Percentiles rank a stretch among this genome's conserved stretches.
Evolutionary conservation across 495 filamentous ascomycete species (phyloP).

Genomic region (Aspergillus saccharolyticus): DNA sequence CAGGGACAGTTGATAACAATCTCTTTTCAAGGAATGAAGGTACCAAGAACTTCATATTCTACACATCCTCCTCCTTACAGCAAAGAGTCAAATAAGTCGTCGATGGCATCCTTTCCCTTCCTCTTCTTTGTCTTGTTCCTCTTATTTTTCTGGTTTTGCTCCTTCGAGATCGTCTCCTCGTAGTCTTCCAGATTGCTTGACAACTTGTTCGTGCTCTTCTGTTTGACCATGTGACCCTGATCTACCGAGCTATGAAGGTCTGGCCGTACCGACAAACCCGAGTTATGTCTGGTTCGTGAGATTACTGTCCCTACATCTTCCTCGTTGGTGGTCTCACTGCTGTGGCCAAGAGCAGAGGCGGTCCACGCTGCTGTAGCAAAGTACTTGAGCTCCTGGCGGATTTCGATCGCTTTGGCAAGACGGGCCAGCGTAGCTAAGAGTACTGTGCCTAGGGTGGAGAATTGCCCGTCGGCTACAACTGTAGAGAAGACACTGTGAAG

Average conservation of each 20-base stretch:
- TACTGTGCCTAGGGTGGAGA: conserved; percentile 72
- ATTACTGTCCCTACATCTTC: conserved; percentile 36
- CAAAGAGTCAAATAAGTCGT: conserved; percentile 56
- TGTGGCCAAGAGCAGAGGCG: not conserved
- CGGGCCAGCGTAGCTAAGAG: conserved; percentile 63
- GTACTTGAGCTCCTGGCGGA: conserved; percentile 20
- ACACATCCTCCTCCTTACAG: conserved; percentile 24
- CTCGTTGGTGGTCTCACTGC: not conserved
- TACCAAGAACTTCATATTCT: not conserved
- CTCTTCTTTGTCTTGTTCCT: conserved; percentile 44
- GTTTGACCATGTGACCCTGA: not conserved
- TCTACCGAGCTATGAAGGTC: not conserved
- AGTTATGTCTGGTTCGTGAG: conserved; percentile 7
- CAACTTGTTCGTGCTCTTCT: not conserved
- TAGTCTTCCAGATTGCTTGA: not conserved
- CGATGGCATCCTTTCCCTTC: conserved; percentile 54
- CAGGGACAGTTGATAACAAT: not conserved
- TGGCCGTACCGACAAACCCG: not conserved
- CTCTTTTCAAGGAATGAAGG: not conserved
- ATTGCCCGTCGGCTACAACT: conserved; percentile 65
- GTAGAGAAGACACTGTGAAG: conserved; percentile 58
- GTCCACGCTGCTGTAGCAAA: not conserved
- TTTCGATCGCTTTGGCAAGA: conserved; percentile 43
- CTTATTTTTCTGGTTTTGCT: conserved; percentile 19
- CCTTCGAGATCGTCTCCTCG: not conserved